A percentile compares a stretch with the other conserved stretches of the same genome.
Evolutionary conservation across 495 filamentous ascomycete species (phyloP).

Genomic region (Penicillium riverlandense): DNA sequence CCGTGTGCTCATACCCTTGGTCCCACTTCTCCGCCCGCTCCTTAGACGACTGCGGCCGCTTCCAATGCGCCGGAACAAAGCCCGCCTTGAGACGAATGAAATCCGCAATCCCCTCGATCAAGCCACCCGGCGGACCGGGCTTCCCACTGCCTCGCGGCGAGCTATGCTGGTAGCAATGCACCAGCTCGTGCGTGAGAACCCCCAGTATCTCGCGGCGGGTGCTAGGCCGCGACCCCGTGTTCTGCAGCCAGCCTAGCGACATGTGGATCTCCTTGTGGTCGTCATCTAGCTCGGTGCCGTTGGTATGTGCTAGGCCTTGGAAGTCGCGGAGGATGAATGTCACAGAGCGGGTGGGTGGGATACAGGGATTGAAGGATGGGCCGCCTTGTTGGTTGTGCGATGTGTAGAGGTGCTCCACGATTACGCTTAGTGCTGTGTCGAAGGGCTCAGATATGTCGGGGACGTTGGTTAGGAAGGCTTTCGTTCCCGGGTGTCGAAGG

Average conservation of each 20-base stretch:
- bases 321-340: conserved; percentile 78
- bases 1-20: conserved; percentile 86
- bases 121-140: conserved; percentile 54
- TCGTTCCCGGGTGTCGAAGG: conserved; percentile 54
- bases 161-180: conserved; percentile 91
- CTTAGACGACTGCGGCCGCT: conserved; percentile 40
- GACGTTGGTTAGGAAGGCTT: conserved; percentile 54
- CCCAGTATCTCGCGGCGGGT: conserved; percentile 61
- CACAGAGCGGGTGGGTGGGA: conserved; percentile 65
- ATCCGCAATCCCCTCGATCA: conserved; percentile 92
- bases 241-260: conserved; percentile 35
- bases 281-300: conserved; percentile 68
- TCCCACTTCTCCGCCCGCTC: conserved; percentile 62
- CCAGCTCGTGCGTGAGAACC: conserved; percentile 86
- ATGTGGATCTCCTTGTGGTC: conserved; percentile 97
- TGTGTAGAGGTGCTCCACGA: conserved; percentile 60
- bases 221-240: too few species aligned
- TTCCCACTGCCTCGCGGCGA: conserved; percentile 41
- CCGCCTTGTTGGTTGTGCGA: conserved; percentile 13
- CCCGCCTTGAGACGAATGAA: conserved; percentile 77
- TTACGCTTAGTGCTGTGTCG: conserved; percentile 51
- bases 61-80: conserved; percentile 81
- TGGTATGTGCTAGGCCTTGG: conserved; percentile 83
- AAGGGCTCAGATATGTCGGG: conserved; percentile 49
- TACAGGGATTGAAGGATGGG: conserved; percentile 21